Evolutionary conservation across 305 asterid genomes (phyloP).

Genomic region (Rubia peregrina): DNA sequence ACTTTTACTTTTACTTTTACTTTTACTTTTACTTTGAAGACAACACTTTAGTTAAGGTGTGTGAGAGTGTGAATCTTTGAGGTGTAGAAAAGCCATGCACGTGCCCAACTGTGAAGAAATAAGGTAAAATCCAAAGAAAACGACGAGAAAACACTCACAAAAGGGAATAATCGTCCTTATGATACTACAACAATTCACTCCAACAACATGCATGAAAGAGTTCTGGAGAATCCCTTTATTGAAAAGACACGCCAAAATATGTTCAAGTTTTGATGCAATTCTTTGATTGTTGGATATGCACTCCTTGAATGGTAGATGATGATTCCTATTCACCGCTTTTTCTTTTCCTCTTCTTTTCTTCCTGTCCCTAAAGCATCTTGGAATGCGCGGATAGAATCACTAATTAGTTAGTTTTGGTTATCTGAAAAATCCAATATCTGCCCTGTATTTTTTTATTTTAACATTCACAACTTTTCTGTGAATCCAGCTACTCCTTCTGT

Average conservation of each 20-base stretch:
- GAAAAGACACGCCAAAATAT: not conserved
- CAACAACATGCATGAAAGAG: not conserved
- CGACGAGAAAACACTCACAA: slow-evolving; percentile 41
- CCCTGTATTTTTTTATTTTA: too few relatives aligned
- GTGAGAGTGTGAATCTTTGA: not conserved
- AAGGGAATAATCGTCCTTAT: slow-evolving; percentile 56
- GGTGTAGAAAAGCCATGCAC: slow-evolving; percentile 31
- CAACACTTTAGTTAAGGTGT: slow-evolving; percentile 1
- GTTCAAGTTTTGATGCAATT: not conserved
- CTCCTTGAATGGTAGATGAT: not conserved
- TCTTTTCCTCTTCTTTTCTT: not conserved
- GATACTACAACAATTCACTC: slow-evolving; percentile 12
- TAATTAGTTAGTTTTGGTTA: too few relatives aligned
- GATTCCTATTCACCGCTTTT: not conserved
- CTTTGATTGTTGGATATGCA: not conserved
- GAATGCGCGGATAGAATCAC: too few relatives aligned
- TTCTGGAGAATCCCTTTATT: not conserved
- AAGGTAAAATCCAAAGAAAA: slow-evolving; percentile 37
- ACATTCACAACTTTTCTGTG: too few relatives aligned
- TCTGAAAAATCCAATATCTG: too few relatives aligned
- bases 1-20: not conserved
- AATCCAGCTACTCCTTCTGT: too few relatives aligned
- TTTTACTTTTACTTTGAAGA: not conserved
- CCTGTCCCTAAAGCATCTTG: too few relatives aligned
- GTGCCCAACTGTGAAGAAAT: slow-evolving; percentile 35